Percentiles rank a stretch among this genome's conserved stretches.
Conservation (phyloP, 2,329 filamentous ascomycete species). For the Ophiocordyceps camponoti-rufipedis region DNA sequence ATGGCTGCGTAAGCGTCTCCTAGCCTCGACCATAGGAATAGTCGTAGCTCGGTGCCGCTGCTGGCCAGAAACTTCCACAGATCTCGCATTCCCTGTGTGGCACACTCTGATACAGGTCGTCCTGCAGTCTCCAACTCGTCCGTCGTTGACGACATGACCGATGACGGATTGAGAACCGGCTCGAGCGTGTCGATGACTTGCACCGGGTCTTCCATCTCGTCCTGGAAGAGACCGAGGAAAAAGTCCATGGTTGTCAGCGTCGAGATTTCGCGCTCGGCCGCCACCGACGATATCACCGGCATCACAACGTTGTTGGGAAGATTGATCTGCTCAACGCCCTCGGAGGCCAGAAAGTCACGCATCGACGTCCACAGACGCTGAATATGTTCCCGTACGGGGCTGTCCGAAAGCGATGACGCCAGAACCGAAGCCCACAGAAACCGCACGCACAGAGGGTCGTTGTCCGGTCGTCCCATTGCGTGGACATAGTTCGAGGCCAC, state of each 20-base stretch:
- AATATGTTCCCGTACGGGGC: constrained; percentile 36
- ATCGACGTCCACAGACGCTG: constrained; percentile 40
- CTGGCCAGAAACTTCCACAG: constrained; percentile 71
- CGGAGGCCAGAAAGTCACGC: constrained; percentile 28
- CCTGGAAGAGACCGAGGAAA: constrained; percentile 76
- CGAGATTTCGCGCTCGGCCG: constrained; percentile 77
- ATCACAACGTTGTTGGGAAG: constrained; percentile 79
- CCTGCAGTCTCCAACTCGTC: not conserved
- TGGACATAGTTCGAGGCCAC: constrained; percentile 27
- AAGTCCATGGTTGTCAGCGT: constrained; percentile 94
- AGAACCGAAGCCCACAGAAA: constrained; percentile 40
- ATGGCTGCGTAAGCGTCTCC: constrained; percentile 77
- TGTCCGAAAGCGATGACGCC: constrained; percentile 30
- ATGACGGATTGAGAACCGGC: constrained; percentile 64
- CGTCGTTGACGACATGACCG: constrained; percentile 23
- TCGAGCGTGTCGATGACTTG: constrained; percentile 82
- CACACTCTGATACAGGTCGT: constrained; percentile 30
- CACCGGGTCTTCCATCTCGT: constrained; percentile 63
- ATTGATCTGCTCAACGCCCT: constrained; percentile 26
- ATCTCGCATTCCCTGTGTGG: constrained; percentile 45
- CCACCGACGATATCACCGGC: constrained; percentile 66
- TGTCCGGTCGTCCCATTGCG: constrained; percentile 13
- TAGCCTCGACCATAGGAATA: constrained; percentile 84
- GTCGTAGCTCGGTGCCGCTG: constrained; percentile 63
- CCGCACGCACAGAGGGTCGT: constrained; percentile 26